phyloP scores from a whole-genome alignment of 2,329 filamentous ascomycete genomes.

The Fusarium tupiense region DNA sequence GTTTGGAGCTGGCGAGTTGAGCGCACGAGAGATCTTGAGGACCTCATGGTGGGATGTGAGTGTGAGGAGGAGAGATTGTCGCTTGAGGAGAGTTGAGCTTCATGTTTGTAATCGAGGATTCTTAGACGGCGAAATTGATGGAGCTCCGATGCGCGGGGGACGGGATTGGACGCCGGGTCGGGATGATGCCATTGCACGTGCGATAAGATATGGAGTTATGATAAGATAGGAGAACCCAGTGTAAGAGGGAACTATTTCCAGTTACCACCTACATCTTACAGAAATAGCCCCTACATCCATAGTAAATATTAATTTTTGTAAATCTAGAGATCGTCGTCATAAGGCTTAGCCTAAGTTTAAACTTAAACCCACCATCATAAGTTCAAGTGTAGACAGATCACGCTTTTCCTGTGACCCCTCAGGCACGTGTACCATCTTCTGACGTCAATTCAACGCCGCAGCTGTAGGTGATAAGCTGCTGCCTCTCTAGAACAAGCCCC shows the following conservation, averaged over 20 bases:
- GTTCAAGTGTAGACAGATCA: not conserved
- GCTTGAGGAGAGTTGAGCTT: not conserved
- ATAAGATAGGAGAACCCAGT: constrained; percentile 23
- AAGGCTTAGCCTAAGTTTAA: not conserved
- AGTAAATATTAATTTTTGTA: too few species aligned
- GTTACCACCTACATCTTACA: not conserved
- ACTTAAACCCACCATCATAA: not conserved
- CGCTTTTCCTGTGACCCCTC: not conserved
- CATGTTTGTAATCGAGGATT: constrained; percentile 41
- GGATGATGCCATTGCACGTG: constrained; percentile 45
- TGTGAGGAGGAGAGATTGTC: not conserved
- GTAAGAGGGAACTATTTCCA: not conserved
- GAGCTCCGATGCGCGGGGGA: constrained; percentile 29
- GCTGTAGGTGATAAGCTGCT: constrained; percentile 21
- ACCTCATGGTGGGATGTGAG: constrained; percentile 31
- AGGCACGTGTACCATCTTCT: constrained; percentile 10
- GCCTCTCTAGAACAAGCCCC: constrained; percentile 19
- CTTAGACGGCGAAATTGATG: constrained; percentile 19
- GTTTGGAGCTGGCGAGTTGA: constrained; percentile 32
- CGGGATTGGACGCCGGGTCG: constrained; percentile 24
- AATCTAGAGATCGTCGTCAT: not conserved
- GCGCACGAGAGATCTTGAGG: constrained; percentile 31
- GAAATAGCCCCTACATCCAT: too few species aligned
- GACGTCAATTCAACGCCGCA: constrained; percentile 25
- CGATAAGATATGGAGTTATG: constrained; percentile 7